phyloP scores from a whole-genome alignment of 768 basidiomycete genomes.

The Boletus sensibilis region DNA sequence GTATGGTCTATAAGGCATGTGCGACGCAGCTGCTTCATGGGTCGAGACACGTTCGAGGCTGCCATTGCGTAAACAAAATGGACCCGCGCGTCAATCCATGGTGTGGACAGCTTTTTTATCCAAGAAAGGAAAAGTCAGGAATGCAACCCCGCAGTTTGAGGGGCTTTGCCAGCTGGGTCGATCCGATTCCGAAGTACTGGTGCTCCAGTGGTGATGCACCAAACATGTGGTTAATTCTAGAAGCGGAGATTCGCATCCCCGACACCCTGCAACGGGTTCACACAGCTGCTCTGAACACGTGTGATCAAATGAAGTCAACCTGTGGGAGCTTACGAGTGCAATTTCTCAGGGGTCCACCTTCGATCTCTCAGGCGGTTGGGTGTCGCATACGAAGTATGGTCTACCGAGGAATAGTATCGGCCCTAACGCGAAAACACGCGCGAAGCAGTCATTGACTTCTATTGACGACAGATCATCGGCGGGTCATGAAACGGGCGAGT shows the following conservation, averaged over 20 bases:
- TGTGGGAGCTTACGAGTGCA: conserved; percentile 17
- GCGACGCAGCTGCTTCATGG: conserved; percentile 3
- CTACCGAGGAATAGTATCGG: conserved; percentile 1
- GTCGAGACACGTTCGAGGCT: conserved; percentile 10
- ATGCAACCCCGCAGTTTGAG: conserved; percentile 34
- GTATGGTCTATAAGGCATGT: conserved; percentile 5
- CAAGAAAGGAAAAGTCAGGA: conserved; percentile 12
- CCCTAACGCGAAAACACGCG: conserved; percentile 9
- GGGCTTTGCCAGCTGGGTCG: conserved; percentile 19
- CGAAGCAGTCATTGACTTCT: conserved; percentile 9
- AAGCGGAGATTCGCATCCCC: conserved; percentile 25
- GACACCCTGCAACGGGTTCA: conserved; percentile 14
- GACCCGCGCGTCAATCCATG: conserved; percentile 15
- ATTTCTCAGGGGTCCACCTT: conserved; percentile 13
- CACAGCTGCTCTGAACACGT: conserved; percentile 23
- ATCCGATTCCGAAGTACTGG: conserved; percentile 24
- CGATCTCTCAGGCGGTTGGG: conserved; percentile 13
- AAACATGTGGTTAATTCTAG: conserved; percentile 20
- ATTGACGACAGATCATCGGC: conserved; percentile 10
- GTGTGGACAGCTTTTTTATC: conserved; percentile 9
- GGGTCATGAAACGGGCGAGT: conserved; percentile 21
- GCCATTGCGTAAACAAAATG: conserved; percentile 21
- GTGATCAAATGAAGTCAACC: conserved; percentile 16
- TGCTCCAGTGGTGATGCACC: conserved; percentile 9
- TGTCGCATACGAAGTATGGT: conserved; percentile 3